Conservation (phyloP, 2,329 filamentous ascomycete genomes). For the Fusarium fracticaudum region DNA sequence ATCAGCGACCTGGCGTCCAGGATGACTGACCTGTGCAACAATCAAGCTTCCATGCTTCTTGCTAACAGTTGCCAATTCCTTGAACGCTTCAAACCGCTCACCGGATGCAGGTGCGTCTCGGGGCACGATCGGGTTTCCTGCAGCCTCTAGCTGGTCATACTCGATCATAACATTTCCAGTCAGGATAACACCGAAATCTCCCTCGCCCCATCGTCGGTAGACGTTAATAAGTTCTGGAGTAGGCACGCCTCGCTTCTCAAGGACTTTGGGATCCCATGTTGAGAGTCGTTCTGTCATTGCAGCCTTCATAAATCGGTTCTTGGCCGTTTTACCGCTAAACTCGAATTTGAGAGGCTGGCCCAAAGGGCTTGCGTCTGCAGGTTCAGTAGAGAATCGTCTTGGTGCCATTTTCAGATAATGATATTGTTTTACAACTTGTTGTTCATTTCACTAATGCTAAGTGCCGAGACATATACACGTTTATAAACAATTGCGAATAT, state of each 20-base stretch:
- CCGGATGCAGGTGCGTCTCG: slow-evolving; percentile 60
- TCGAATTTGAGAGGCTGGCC: slow-evolving; percentile 58
- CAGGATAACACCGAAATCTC: slow-evolving; percentile 63
- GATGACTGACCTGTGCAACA: slow-evolving; percentile 64
- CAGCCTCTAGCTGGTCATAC: slow-evolving; percentile 64
- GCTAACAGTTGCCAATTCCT: slow-evolving; percentile 60
- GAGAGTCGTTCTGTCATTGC: slow-evolving; percentile 74
- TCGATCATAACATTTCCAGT: slow-evolving; percentile 74
- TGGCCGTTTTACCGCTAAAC: slow-evolving; percentile 64
- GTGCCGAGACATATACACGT: fast-evolving
- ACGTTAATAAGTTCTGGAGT: slow-evolving; percentile 57
- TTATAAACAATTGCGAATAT: background rate
- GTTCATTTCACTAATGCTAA: fast-evolving
- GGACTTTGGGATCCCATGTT: slow-evolving; percentile 65
- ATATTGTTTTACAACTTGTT: background rate
- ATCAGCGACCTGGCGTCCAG: slow-evolving; percentile 55
- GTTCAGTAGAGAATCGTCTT: slow-evolving; percentile 4
- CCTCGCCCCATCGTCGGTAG: slow-evolving; percentile 69
- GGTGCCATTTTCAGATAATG: slow-evolving; percentile 6
- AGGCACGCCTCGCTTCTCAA: slow-evolving; percentile 58
- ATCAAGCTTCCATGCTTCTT: slow-evolving; percentile 70
- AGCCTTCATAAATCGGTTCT: slow-evolving; percentile 73
- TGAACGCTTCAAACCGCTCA: slow-evolving; percentile 69
- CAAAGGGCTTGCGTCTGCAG: slow-evolving; percentile 41
- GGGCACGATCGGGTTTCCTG: slow-evolving; percentile 69